Conservation (phyloP, 2,329 filamentous ascomycete genomes). For the Fusarium nisikadoi region DNA sequence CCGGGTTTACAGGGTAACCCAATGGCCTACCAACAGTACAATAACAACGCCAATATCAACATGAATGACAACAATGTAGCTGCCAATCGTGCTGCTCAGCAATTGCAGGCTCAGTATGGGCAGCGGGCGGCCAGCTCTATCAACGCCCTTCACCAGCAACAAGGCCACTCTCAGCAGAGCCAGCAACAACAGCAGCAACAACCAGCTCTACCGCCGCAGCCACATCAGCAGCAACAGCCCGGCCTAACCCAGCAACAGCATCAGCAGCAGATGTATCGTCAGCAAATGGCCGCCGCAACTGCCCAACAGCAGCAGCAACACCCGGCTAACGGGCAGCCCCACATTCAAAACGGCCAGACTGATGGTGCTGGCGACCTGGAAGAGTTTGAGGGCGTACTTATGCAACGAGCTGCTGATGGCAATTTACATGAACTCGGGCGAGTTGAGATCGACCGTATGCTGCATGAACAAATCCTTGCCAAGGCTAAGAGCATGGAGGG, state of each 20-base stretch:
- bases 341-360: conserved; percentile 65
- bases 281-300: conserved; percentile 40
- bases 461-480: conserved; percentile 74
- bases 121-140: conserved; percentile 73
- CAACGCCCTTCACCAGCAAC: conserved; percentile 65
- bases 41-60: conserved; percentile 27
- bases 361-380: conserved; percentile 77
- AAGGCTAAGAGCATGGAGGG: conserved; percentile 77
- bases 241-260: conserved; percentile 46
- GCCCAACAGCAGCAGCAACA: conserved; percentile 49
- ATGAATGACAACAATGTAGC: conserved; percentile 55
- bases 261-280: conserved; percentile 50
- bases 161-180: conserved; percentile 41
- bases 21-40: conserved; percentile 50
- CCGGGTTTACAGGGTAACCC: conserved; percentile 50
- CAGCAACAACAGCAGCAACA: conserved; percentile 26
- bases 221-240: conserved; percentile 45
- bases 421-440: conserved; percentile 66
- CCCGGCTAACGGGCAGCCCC: conserved; percentile 47
- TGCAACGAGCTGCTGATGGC: conserved; percentile 65
- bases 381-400: conserved; percentile 67
- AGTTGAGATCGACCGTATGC: conserved; percentile 73
- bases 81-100: conserved; percentile 65
- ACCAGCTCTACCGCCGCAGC: conserved; percentile 46
- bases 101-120: conserved; percentile 70